phyloP scores from a whole-genome alignment of 495 filamentous ascomycete species.

The Schizothecium vesticola region DNA sequence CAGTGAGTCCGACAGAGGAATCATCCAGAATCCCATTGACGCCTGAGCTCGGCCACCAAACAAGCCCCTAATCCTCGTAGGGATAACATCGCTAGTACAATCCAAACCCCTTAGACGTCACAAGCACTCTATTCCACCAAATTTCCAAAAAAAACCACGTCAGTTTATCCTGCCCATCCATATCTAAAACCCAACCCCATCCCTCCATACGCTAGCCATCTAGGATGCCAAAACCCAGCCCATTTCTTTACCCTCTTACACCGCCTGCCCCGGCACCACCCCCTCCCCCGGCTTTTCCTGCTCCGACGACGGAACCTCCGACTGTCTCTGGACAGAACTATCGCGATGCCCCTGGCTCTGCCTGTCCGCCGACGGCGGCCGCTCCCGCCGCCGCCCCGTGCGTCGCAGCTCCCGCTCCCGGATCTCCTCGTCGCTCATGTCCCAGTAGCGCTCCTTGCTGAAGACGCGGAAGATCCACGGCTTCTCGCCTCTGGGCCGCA shows the following conservation, averaged over 20 bases:
- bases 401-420: not conserved
- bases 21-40: not conserved
- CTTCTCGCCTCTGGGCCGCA: constrained; percentile 38
- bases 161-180: not conserved
- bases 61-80: not conserved
- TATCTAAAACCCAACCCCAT: not conserved
- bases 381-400: not conserved
- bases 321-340: not conserved
- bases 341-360: not conserved
- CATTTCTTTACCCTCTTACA: not conserved
- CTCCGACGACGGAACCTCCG: not conserved
- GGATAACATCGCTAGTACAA: not conserved
- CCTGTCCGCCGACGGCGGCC: not conserved
- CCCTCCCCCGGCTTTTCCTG: not conserved
- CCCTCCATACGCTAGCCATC: not conserved
- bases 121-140: not conserved
- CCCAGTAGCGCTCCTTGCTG: constrained; percentile 13
- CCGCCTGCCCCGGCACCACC: not conserved
- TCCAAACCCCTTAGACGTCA: not conserved
- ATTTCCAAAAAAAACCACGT: not conserved
- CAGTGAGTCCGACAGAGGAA: not conserved
- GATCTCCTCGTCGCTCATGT: not conserved
- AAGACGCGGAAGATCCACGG: constrained; percentile 30
- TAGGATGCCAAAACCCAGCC: not conserved
- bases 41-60: not conserved